phyloP scores from a whole-genome alignment of 345 rosid species.

The Aethionema arabicum region DNA sequence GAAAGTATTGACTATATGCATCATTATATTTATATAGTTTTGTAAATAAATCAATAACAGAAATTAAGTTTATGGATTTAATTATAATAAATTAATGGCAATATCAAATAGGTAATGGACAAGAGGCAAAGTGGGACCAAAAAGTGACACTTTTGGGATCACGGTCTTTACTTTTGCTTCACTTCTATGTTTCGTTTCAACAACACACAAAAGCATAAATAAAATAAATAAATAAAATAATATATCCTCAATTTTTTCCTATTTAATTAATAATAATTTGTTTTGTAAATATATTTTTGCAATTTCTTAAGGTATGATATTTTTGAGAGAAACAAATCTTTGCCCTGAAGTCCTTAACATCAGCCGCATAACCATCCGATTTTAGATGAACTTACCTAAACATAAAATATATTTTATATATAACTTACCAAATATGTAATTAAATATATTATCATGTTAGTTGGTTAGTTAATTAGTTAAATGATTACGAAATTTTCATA shows the following conservation, averaged over 20 bases:
- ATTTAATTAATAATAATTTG: not conserved
- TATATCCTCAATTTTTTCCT: slow-evolving; percentile 3
- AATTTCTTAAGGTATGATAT: slow-evolving; percentile 15
- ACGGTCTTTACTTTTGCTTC: slow-evolving; percentile 84
- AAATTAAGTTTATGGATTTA: slow-evolving; percentile 11
- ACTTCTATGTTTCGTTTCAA: slow-evolving; percentile 66
- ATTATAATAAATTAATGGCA: slow-evolving; percentile 17
- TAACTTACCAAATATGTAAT: slow-evolving; percentile 34
- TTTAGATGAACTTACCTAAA: slow-evolving; percentile 43
- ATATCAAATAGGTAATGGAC: slow-evolving; percentile 34
- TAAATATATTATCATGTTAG: slow-evolving; percentile 34
- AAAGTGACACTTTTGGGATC: slow-evolving; percentile 58
- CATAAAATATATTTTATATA: slow-evolving; percentile 32
- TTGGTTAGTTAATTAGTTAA: slow-evolving; percentile 38
- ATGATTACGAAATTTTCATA: slow-evolving; percentile 25
- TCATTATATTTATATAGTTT: not conserved
- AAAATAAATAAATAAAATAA: slow-evolving; percentile 2
- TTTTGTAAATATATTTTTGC: slow-evolving; percentile 6
- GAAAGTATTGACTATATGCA: not conserved
- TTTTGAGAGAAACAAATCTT: slow-evolving; percentile 34
- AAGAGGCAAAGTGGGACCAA: slow-evolving; percentile 52
- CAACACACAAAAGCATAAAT: slow-evolving; percentile 36
- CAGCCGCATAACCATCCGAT: slow-evolving; percentile 54
- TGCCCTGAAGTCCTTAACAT: slow-evolving; percentile 45
- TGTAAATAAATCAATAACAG: slow-evolving; percentile 6